Evolutionary conservation across 495 filamentous ascomycete species (phyloP).

Genomic region (Lichenothelia convexa): DNA sequence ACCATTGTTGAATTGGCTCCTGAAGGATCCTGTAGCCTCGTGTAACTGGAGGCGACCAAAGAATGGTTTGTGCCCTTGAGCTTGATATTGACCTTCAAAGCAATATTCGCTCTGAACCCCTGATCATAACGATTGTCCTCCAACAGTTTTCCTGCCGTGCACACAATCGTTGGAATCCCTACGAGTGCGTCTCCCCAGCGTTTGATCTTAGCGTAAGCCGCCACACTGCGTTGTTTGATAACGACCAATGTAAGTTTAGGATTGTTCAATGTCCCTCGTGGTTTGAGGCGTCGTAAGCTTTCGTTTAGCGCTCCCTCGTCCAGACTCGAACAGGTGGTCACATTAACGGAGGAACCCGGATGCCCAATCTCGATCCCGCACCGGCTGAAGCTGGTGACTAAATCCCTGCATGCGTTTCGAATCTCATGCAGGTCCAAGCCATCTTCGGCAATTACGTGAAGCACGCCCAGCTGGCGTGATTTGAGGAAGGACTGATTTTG

Average conservation of each 20-base stretch:
- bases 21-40: conserved; percentile 21
- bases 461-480: too few relatives aligned
- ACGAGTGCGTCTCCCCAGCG: conserved; percentile 39
- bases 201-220: conserved; percentile 49
- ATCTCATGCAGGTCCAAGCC: too few relatives aligned
- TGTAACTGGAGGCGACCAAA: conserved; percentile 33
- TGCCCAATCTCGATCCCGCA: too few relatives aligned
- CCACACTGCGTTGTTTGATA: background rate
- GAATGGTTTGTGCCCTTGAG: conserved; percentile 61
- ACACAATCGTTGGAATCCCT: conserved; percentile 36
- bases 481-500: too few relatives aligned
- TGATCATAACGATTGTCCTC: conserved; percentile 32
- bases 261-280: too few relatives aligned
- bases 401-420: too few relatives aligned
- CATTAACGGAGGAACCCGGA: too few relatives aligned
- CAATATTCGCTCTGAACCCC: conserved; percentile 41
- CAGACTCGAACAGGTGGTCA: too few relatives aligned
- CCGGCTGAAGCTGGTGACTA: too few relatives aligned
- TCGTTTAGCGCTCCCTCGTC: too few relatives aligned
- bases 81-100: conserved; percentile 74
- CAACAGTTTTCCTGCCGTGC: conserved; percentile 16
- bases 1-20: conserved; percentile 42
- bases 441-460: too few relatives aligned
- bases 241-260: background rate
- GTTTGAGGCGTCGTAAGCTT: too few relatives aligned